These are phyloP conservation scores for Blastocystis sp. DNA, from an alignment of 352 stramenopile species.

Conservation along the genomic window DNA sequence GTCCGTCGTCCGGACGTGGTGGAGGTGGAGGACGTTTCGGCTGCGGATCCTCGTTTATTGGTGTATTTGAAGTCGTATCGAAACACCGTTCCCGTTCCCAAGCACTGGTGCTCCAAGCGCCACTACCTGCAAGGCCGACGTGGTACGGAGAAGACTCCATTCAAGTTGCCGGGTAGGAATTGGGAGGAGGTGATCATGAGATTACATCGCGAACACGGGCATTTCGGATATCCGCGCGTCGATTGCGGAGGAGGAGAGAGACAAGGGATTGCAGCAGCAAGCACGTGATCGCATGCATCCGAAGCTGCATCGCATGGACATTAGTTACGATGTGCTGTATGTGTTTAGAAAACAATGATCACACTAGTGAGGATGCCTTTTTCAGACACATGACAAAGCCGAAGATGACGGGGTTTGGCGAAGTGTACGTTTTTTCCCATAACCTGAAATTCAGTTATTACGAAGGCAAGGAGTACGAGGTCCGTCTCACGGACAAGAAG, in stretches of 20 bases:
- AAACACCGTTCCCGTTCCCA: conserved; percentile 86
- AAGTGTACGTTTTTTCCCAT: conserved; percentile 64
- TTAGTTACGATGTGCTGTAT: conserved; percentile 78
- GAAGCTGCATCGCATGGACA: conserved; percentile 88
- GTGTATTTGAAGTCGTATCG: conserved; percentile 85
- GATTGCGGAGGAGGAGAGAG: conserved; percentile 62
- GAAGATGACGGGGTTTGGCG: conserved; percentile 71
- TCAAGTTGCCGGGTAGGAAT: conserved; percentile 70
- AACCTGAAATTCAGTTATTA: conserved; percentile 63
- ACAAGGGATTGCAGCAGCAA: conserved; percentile 66
- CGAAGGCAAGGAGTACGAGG: conserved; percentile 90
- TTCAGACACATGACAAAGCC: conserved; percentile 96
- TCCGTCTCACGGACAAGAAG: conserved; percentile 76
- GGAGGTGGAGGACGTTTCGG: conserved; percentile 88
- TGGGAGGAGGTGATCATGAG: conserved; percentile 56
- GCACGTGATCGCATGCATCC: conserved; percentile 80
- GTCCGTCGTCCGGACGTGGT: conserved; percentile 79
- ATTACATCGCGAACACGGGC: conserved; percentile 91
- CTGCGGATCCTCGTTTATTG: conserved; percentile 82
- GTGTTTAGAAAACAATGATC: not conserved
- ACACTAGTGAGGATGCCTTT: conserved; percentile 79
- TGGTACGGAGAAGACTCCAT: conserved; percentile 85
- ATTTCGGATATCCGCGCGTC: conserved; percentile 72
- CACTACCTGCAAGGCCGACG: conserved; percentile 93
- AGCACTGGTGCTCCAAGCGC: conserved; percentile 90